A percentile compares a stretch with the other conserved stretches of the same genome.
Evolutionary conservation across 768 basidiomycete genomes (phyloP).

Genomic region (Rossbeevera mucosa): DNA sequence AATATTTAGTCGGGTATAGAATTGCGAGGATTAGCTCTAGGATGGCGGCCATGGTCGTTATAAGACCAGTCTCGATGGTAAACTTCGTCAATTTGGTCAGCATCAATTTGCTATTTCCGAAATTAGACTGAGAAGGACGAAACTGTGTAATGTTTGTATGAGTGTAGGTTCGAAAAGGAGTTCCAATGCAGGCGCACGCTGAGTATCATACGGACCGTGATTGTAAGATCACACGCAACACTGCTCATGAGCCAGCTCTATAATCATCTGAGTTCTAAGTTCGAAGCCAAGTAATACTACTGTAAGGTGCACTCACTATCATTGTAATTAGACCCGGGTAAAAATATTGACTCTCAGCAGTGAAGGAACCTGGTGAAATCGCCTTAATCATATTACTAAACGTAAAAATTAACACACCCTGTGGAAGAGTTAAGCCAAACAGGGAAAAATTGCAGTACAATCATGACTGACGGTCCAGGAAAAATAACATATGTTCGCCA

Average conservation of each 20-base stretch:
- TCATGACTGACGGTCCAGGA: no score
- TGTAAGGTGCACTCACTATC: neutral
- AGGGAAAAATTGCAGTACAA: no score
- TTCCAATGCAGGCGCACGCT: neutral
- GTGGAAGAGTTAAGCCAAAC: no score
- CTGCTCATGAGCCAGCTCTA: neutral
- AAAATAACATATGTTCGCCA: no score
- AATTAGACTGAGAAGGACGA: slow-evolving; percentile 6
- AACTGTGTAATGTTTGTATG: slow-evolving; percentile 8
- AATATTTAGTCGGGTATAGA: neutral
- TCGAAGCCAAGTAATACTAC: neutral
- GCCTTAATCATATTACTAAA: no score
- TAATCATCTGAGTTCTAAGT: neutral
- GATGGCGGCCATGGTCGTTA: slow-evolving; percentile 17
- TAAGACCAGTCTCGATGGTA: slow-evolving; percentile 23
- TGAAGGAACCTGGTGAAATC: no score
- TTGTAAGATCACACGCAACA: neutral
- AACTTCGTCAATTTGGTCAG: slow-evolving; percentile 15
- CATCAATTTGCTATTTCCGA: neutral
- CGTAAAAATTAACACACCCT: no score
- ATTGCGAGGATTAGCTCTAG: slow-evolving; percentile 15
- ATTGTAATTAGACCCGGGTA: no score
- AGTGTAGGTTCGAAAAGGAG: neutral
- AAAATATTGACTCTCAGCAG: no score
- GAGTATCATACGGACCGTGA: neutral